phyloP scores from a whole-genome alignment of 306 rosid genomes.

The Prosopis cineraria region DNA sequence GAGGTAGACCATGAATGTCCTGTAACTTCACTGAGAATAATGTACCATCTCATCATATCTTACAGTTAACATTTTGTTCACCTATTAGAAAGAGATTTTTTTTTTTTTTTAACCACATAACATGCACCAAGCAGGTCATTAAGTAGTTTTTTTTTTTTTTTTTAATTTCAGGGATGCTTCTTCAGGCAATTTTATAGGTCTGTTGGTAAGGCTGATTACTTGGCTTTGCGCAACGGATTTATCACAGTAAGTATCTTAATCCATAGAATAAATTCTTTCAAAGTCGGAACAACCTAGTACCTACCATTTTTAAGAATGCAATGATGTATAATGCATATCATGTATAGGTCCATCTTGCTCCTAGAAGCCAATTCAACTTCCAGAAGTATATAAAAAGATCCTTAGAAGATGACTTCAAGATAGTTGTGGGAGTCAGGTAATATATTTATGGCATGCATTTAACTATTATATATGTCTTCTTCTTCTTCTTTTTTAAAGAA shows the following conservation, averaged over 20 bases:
- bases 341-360: conserved; percentile 77
- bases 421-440: conserved; percentile 93
- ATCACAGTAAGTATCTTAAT: conserved; percentile 66
- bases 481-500: not conserved
- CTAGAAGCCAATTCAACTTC: conserved; percentile 95
- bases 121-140: not conserved
- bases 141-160: not conserved
- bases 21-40: not conserved
- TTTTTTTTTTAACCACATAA: no score
- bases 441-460: conserved; percentile 12
- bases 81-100: no score
- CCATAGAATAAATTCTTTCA: not conserved
- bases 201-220: conserved; percentile 80
- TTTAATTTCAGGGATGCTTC: conserved; percentile 81
- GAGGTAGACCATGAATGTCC: not conserved
- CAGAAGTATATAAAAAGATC: conserved; percentile 94
- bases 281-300: not conserved
- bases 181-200: conserved; percentile 89
- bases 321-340: not conserved
- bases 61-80: not conserved
- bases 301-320: conserved; percentile 35
- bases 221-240: conserved; percentile 90
- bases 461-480: not conserved
- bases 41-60: conserved; percentile 7
- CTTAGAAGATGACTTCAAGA: conserved; percentile 92